A percentile compares a stretch with the other conserved stretches of the same genome.
These are phyloP conservation scores for Ilyonectria robusta DNA, from an alignment of 2,329 filamentous ascomycete species.

Conservation along the genomic window DNA sequence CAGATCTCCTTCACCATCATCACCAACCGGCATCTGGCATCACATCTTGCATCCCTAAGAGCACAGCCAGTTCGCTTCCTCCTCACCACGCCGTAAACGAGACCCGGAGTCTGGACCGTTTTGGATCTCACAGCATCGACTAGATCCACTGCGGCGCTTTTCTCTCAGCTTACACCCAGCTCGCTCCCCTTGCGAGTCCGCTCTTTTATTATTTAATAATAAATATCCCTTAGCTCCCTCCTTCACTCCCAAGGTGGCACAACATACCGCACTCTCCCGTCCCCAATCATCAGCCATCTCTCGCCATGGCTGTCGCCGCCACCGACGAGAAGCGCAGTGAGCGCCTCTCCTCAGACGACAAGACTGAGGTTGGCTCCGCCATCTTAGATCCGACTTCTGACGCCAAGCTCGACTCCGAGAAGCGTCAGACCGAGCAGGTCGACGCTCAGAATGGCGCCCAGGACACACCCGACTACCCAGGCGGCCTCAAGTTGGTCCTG, in stretches of 20 bases:
- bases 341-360: slow-evolving; percentile 49
- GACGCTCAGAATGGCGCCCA: slow-evolving; percentile 15
- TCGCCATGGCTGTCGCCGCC: slow-evolving; percentile 35
- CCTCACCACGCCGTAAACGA: neutral
- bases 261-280: neutral
- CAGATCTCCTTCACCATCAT: neutral
- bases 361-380: slow-evolving; percentile 50
- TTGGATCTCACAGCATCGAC: neutral
- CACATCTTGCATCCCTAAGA: neutral
- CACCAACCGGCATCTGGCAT: neutral
- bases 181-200: neutral
- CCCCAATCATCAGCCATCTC: neutral
- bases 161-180: neutral
- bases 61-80: neutral
- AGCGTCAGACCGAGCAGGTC: slow-evolving; percentile 31
- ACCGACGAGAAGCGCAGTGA: slow-evolving; percentile 41
- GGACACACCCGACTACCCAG: slow-evolving; percentile 54
- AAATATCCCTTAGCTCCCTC: neutral
- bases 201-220: neutral
- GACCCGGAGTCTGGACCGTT: slow-evolving; percentile 2
- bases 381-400: slow-evolving; percentile 35
- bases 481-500: slow-evolving; percentile 55
- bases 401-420: slow-evolving; percentile 20
- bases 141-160: neutral
- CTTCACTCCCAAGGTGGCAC: neutral